A percentile compares a stretch with the other conserved stretches of the same genome.
Conservation (phyloP, 1,284 basidiomycete species). For the Baeospora myosura region DNA sequence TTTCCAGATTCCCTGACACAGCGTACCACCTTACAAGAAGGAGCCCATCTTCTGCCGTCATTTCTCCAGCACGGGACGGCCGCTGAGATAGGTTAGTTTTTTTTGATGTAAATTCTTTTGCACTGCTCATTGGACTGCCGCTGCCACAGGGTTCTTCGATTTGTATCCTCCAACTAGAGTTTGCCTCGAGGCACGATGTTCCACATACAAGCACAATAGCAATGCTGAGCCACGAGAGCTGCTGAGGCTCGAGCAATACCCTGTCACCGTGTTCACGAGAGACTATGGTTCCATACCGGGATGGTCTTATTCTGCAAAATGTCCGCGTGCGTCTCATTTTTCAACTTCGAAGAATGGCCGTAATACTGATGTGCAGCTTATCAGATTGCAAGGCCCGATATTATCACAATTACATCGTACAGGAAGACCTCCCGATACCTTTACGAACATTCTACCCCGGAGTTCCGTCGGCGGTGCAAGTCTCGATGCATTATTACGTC, state of each 20-base stretch:
- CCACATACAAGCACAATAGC: neutral
- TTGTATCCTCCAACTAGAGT: conserved; percentile 1
- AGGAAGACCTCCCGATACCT: too few species aligned
- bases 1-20: too few species aligned
- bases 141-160: neutral
- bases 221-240: neutral
- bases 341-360: neutral
- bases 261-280: conserved; percentile 1
- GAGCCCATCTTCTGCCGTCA: too few species aligned
- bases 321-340: neutral
- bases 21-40: too few species aligned
- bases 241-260: neutral
- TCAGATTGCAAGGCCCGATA: conserved; percentile 10
- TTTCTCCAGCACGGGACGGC: too few species aligned
- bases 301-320: neutral
- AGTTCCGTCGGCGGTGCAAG: conserved; percentile 7
- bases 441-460: conserved; percentile 10
- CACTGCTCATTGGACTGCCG: too few species aligned
- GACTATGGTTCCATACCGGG: conserved; percentile 1
- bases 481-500: conserved; percentile 9
- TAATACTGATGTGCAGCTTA: neutral
- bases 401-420: conserved; percentile 9
- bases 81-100: too few species aligned
- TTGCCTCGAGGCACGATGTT: conserved; percentile 1
- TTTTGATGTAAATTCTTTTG: too few species aligned